Evolutionary conservation across 352 stramenopile genomes (phyloP), one percentile per base, ranked within the genome.

Genomic region (Globisporangium polare): DNA sequence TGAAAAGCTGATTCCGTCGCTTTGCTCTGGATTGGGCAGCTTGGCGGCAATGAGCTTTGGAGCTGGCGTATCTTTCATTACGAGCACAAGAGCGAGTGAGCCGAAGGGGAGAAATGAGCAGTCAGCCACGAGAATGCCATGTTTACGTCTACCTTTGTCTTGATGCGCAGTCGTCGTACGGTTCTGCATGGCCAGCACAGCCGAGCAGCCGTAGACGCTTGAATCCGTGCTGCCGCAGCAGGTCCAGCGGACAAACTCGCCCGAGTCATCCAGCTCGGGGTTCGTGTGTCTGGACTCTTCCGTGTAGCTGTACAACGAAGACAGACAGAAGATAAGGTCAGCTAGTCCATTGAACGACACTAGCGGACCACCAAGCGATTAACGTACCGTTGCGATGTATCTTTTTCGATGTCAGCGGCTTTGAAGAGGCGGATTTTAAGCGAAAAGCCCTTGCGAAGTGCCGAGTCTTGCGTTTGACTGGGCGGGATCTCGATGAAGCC

Each of bases 171-270:
- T n/a, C 18, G 17, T 29, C 0, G 22, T 22, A 2, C 35, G 26
- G 8, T 35, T 55, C 27, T 59, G 46, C 5, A 47, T 46, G 8
- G 37, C 22, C 20, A 56, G 41, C 24, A 47, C 56, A n/a, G 63
- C 65, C 2, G 72, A 75, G n/a, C 80, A 90, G 7, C 80, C 80
- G 31, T 77, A 87, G 7, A 90, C 68, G 33, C 60, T 86, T 4
- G 68, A 68, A 29, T 83, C 67, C 0, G 71, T 85, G 60, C 71
- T 82, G 12, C 78, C 80, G 24, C 80, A 90, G 57, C 80, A 88
- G 8, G 73, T 69, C 80, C 78, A 90, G 0, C 80, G 67, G 3
- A 88, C 68, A 60, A 90, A 90, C 18, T 77, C 75, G 1, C 80
- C 78, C 1, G 66, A 53, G 17, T 90, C 77, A 49, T 88, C 79